Evolutionary conservation across 768 basidiomycete species (phyloP), one percentile per base, ranked within the genome.

Genomic region (Suillus variegatus): DNA sequence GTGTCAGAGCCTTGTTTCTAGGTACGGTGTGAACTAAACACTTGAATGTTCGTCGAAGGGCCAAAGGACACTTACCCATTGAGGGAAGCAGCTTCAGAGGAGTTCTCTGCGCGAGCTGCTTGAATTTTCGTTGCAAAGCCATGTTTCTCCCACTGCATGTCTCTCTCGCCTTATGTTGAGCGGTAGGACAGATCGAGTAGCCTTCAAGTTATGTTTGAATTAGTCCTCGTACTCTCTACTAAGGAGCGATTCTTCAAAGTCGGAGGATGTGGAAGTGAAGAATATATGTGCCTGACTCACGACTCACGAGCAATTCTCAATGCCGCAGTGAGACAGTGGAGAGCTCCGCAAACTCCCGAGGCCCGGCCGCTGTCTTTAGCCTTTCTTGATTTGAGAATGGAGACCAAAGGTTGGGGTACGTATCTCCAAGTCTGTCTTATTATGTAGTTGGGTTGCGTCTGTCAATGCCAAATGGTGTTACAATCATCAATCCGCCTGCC

Each of bases 1-100:
- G 88, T 9, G 87, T 89, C 68, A 82, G 79, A 0, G 85, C 82
- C 65, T 82, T 84, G 62, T 84, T 80, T 54, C 86, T 89, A 64
- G 25, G 52, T 43, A 52, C 28, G 20, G 28, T 36, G 46, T 60
- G 49, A 47, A 60, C 46, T 43, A 36, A 52, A 20, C 40, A 36
- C 41, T 14, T 22, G 43, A 18, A 22, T 64, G 32, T 46, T 52
- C 32, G 32, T 13, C 28, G 44, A 61, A 46, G 6, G 54, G 52
- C 9, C 10, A 41, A 58, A 36, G 4, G 49, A 36, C n/a, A 44
- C 18, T 61, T 65, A 81, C 82, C 82, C 81, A 60, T 77, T 68
- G 10, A 82, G 71, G 61, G 81, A 78, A 16, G 76, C 78, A n/a
- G 74, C 74, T 66, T 78, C 79, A 25, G 82, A 81, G 4, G 82